Evolutionary conservation across 2,329 filamentous ascomycete genomes (phyloP).

Genomic region (Xylaria sp.): DNA sequence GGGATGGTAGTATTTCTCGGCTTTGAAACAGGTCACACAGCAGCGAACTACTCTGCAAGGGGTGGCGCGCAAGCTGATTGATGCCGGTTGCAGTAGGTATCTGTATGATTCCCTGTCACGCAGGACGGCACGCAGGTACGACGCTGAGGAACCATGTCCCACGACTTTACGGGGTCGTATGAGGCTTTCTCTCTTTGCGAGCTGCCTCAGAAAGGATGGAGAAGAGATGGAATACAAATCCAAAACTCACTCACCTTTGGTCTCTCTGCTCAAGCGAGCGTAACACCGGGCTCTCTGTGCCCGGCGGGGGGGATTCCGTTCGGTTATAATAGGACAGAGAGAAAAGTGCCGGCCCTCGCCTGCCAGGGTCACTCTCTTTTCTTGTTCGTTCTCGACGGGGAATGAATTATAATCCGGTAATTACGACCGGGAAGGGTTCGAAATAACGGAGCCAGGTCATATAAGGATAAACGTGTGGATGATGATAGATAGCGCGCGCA

Average conservation of each 20-base stretch:
- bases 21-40: slow-evolving; percentile 19
- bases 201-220: neutral
- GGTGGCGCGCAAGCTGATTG: neutral
- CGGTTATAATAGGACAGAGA: too few species aligned
- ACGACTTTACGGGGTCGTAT: neutral
- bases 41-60: slow-evolving; percentile 6
- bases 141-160: neutral
- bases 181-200: neutral
- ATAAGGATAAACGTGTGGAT: slow-evolving; percentile 9
- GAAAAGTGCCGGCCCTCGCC: too few species aligned
- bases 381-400: neutral
- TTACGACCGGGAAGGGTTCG: slow-evolving; percentile 1
- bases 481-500: neutral
- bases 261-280: too few species aligned
- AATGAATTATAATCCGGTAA: slow-evolving; percentile 3
- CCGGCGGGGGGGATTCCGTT: too few species aligned
- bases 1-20: slow-evolving; percentile 11
- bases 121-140: neutral
- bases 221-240: neutral
- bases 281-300: too few species aligned
- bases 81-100: slow-evolving; percentile 1
- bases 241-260: neutral
- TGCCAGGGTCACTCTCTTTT: too few species aligned
- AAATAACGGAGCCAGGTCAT: slow-evolving; percentile 1
- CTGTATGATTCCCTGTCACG: neutral